These are phyloP conservation scores for Ganoderma leucocontextum DNA, from an alignment of 1,284 basidiomycete species.

Conservation along the genomic window DNA sequence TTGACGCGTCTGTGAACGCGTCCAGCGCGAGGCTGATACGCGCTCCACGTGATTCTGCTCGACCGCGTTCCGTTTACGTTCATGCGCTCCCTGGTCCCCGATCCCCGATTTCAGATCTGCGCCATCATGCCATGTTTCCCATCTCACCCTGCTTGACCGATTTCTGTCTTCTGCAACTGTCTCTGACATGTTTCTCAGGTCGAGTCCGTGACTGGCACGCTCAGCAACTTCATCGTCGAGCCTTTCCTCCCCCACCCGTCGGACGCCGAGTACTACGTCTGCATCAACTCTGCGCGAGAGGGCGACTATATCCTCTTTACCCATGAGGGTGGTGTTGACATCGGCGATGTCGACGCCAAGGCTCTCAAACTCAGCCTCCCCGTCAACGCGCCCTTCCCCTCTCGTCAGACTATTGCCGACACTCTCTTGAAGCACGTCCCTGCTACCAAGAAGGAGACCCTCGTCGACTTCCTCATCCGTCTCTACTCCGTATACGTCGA, in stretches of 20 bases:
- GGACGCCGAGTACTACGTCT: conserved; percentile 97
- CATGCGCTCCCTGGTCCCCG: conserved; percentile 3
- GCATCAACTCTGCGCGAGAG: conserved; percentile 95
- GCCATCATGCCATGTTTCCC: conserved; percentile 11
- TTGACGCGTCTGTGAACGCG: conserved; percentile 31
- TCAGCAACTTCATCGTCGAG: conserved; percentile 98
- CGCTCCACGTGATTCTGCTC: conserved; percentile 25
- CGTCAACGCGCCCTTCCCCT: conserved; percentile 82
- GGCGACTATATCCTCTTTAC: conserved; percentile 98
- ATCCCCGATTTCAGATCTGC: conserved; percentile 7
- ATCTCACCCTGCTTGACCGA: not conserved
- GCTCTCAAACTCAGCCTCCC: conserved; percentile 91
- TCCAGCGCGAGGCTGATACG: conserved; percentile 25
- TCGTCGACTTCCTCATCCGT: conserved; percentile 93
- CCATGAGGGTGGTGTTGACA: conserved; percentile 98
- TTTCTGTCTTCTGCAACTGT: conserved; percentile 3
- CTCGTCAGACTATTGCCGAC: conserved; percentile 77
- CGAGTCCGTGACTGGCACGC: conserved; percentile 91
- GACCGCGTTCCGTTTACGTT: conserved; percentile 17
- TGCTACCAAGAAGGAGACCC: conserved; percentile 83
- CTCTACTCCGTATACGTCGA: conserved; percentile 98
- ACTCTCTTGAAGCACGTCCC: conserved; percentile 86
- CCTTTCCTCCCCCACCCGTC: conserved; percentile 97
- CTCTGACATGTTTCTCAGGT: conserved; percentile 60
- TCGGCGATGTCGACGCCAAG: conserved; percentile 98